Evolutionary conservation across 345 rosid genomes (phyloP), one percentile per base, ranked within the genome.

Genomic region (Lepidium aucheri): DNA sequence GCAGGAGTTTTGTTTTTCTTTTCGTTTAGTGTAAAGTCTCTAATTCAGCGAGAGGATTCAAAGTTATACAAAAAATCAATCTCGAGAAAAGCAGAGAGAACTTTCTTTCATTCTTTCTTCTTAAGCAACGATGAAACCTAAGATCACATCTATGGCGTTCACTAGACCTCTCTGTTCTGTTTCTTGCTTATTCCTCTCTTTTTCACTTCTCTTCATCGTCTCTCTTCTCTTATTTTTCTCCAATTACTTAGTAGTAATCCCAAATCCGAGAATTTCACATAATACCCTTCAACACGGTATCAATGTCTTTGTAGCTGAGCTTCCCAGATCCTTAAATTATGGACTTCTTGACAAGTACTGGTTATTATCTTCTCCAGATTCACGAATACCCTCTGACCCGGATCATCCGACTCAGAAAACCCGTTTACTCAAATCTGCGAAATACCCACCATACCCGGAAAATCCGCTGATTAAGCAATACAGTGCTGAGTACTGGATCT

Each of bases 401-500:
- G 99, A 94, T 70, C 89, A 79, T 74, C n/a, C n/a, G n/a, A n/a
- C n/a, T 78, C 56, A 5, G 42, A 55, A 60, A 15, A 17, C 69
- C 71, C 65, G 41, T 24, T 16, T 9, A n/a, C 77, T 68, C 28
- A 74, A 70, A 63, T 38, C 53, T 43, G 22, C 16, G 10, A 63
- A 75, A 5, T 83, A 81, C 71, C 94, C 85, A 38, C 82, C 84
- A 0, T 93, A 81, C 58, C 84, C 96, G 1, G 92, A 84, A 76
- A 94, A 85, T 60, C 95, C 99, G 4, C 60, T 94, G 76, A 86
- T 90, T 52, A 90, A 88, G 75, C 99, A 94, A 76, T 94, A 94
- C 79, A 94, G 96, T 39, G 97, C 97, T 2, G 99, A 94, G 89
- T 88, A 86, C 59, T 94, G 99, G 99, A 80, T 94, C 72, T 53